A percentile compares a stretch with the other conserved stretches of the same genome.
phyloP scores from a whole-genome alignment of 169 alveolate genomes.

The Plasmodium vinckei region DNA sequence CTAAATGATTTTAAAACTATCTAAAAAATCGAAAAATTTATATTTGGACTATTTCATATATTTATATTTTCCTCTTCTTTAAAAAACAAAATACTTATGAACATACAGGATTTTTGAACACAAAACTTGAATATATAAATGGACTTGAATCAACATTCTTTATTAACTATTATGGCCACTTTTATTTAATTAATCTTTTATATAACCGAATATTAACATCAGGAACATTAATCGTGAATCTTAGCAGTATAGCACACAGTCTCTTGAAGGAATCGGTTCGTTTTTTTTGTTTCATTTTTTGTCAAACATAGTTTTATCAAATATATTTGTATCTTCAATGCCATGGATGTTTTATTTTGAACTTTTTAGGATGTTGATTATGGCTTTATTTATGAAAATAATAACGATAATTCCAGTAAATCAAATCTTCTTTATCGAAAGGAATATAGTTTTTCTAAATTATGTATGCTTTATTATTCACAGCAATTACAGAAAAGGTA shows the following conservation, averaged over 20 bases:
- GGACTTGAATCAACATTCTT: slow-evolving; percentile 42
- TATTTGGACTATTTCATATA: background rate
- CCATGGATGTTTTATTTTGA: too few species aligned
- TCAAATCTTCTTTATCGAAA: slow-evolving; percentile 45
- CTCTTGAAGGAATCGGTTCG: slow-evolving; percentile 36
- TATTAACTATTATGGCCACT: slow-evolving; percentile 68
- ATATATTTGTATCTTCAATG: too few species aligned
- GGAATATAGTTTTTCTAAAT: slow-evolving; percentile 63
- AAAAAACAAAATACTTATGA: background rate
- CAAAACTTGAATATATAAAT: slow-evolving; percentile 39
- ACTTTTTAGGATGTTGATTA: slow-evolving; percentile 34
- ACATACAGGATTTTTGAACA: slow-evolving; percentile 38
- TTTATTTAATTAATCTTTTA: slow-evolving; percentile 40
- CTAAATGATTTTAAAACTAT: too few species aligned
- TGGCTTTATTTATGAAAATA: slow-evolving; percentile 31
- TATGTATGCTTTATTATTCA: slow-evolving; percentile 61
- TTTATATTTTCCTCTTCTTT: background rate
- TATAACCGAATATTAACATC: slow-evolving; percentile 31
- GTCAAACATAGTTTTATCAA: too few species aligned
- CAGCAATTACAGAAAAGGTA: slow-evolving; percentile 69
- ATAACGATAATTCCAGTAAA: background rate
- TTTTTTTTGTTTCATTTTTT: background rate
- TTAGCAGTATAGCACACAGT: slow-evolving; percentile 64
- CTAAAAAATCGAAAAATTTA: background rate
- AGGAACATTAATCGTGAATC: slow-evolving; percentile 46